A percentile compares a stretch with the other conserved stretches of the same genome.
These are phyloP conservation scores for Metschnikowia colocasiae DNA, from an alignment of 805 yeast genomes.

Conservation along the genomic window DNA sequence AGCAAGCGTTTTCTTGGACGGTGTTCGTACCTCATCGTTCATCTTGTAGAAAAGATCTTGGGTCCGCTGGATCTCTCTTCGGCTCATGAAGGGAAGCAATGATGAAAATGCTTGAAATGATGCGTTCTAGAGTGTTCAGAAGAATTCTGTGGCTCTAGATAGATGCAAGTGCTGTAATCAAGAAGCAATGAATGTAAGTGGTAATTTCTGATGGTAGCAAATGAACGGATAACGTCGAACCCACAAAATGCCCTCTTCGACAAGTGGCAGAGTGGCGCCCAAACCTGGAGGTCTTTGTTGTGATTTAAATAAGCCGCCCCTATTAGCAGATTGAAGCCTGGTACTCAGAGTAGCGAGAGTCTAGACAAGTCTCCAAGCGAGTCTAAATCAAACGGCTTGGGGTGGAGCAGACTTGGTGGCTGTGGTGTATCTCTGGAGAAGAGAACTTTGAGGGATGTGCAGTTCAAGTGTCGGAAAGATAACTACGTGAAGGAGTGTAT, in stretches of 20 bases:
- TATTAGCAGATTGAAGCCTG: not conserved
- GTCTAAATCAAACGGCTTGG: not conserved
- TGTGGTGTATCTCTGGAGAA: slow-evolving; percentile 1
- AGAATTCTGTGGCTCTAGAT: not conserved
- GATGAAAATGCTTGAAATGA: not conserved
- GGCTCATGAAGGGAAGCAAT: not conserved
- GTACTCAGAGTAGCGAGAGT: slow-evolving; percentile 2
- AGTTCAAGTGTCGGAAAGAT: not conserved
- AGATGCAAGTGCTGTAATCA: not conserved
- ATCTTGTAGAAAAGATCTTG: not conserved
- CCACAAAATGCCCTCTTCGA: not conserved
- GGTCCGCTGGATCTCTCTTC: not conserved
- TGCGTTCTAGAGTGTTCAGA: not conserved
- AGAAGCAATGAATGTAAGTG: not conserved
- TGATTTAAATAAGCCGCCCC: not conserved
- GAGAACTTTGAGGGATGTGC: not conserved
- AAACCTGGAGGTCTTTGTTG: not conserved
- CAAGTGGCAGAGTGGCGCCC: not conserved
- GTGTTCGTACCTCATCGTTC: slow-evolving; percentile 4
- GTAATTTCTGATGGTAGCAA: not conserved
- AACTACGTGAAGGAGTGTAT: not conserved
- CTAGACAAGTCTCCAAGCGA: slow-evolving; percentile 2
- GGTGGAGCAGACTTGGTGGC: not conserved
- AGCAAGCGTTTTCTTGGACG: slow-evolving; percentile 2
- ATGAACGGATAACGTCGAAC: not conserved